Evolutionary conservation across 345 rosid species (phyloP).

Genomic region (Syzygium grande): DNA sequence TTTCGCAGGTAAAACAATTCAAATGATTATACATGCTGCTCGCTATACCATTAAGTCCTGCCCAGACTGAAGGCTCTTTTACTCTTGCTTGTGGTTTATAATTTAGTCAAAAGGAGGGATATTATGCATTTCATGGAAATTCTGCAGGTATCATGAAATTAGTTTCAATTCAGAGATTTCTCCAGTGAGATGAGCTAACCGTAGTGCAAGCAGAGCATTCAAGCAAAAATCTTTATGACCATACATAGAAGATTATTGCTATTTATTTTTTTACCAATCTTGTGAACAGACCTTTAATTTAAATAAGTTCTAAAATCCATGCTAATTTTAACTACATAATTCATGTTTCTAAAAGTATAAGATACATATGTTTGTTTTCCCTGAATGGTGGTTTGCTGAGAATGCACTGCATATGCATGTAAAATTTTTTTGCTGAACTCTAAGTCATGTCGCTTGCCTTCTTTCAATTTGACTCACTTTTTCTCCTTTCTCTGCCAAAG

Average conservation of each 20-base stretch:
- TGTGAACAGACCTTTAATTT: not conserved
- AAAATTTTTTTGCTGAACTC: not conserved
- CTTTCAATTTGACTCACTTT: not conserved
- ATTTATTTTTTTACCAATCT: not conserved
- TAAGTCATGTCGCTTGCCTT: not conserved
- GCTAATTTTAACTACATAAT: not conserved
- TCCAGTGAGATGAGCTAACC: not conserved
- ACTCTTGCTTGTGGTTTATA: not conserved
- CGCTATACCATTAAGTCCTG: not conserved
- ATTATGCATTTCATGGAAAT: not conserved
- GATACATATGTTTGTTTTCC: not conserved
- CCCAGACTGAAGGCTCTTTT: not conserved
- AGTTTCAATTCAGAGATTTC: not conserved
- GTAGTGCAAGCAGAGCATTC: not conserved
- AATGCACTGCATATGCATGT: not conserved
- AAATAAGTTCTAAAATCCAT: not conserved
- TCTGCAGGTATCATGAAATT: not conserved
- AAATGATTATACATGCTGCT: not conserved
- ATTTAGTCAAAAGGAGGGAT: not conserved
- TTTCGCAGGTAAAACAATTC: not conserved
- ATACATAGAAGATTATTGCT: not conserved
- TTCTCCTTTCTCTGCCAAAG: not conserved
- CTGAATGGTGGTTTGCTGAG: not conserved
- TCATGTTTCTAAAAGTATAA: not conserved
- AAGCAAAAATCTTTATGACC: not conserved